Percentiles rank a stretch among this genome's conserved stretches.
Conservation (phyloP, 2,329 filamentous ascomycete genomes). For the Cladosporium sp. region DNA sequence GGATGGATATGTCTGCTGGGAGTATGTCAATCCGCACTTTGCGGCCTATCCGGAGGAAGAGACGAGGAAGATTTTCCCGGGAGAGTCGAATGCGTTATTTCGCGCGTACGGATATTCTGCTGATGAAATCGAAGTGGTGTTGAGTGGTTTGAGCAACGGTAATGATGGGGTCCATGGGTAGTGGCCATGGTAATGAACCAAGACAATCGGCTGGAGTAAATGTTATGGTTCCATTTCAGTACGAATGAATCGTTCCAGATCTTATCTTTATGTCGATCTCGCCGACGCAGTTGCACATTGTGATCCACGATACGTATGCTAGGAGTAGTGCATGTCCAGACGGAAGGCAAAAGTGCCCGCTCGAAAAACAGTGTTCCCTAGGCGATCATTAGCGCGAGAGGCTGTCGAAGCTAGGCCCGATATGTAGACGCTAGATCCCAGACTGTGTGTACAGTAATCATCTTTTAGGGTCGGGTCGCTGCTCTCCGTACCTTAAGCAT, state of each 20-base stretch:
- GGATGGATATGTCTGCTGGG: slow-evolving; percentile 46
- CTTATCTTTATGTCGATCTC: neutral
- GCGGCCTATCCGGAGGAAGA: slow-evolving; percentile 40
- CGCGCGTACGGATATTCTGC: slow-evolving; percentile 46
- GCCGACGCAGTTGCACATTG: neutral
- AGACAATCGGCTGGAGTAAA: too few species aligned
- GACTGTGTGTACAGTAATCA: too few species aligned
- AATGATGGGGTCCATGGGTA: neutral
- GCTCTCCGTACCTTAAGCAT: too few species aligned
- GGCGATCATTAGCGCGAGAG: neutral
- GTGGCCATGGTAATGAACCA: too few species aligned
- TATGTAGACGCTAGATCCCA: too few species aligned
- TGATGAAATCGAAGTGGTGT: slow-evolving; percentile 36
- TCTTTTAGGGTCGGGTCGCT: neutral
- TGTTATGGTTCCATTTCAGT: neutral
- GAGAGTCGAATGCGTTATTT: slow-evolving; percentile 47
- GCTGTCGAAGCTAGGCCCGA: neutral
- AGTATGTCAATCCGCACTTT: slow-evolving; percentile 47
- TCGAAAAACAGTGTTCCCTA: neutral
- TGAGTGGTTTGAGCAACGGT: neutral
- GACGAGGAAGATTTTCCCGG: slow-evolving; percentile 42
- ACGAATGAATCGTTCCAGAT: neutral
- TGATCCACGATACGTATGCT: neutral
- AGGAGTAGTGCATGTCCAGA: neutral
- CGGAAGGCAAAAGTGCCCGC: neutral